phyloP scores from a whole-genome alignment of 2,329 filamentous ascomycete genomes.

The Ascochyta viciae-villosae region DNA sequence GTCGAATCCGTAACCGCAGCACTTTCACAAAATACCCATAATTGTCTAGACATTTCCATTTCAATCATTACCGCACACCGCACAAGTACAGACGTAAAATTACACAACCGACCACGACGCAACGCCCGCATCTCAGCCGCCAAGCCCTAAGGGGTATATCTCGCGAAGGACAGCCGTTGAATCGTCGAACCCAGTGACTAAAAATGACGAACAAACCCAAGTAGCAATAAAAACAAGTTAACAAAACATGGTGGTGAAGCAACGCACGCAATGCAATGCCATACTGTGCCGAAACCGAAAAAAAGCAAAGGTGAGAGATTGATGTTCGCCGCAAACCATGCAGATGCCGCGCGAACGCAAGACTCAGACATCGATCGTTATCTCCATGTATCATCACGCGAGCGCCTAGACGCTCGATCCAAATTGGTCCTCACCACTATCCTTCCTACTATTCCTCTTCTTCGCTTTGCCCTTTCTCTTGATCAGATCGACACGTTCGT shows the following conservation, averaged over 20 bases:
- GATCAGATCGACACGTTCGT: constrained; percentile 29
- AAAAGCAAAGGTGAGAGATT: background rate
- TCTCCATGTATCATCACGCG: background rate
- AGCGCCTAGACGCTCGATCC: constrained; percentile 35
- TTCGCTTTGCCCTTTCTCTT: constrained; percentile 43
- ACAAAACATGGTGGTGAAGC: no score
- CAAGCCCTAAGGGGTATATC: constrained; percentile 18
- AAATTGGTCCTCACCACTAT: constrained; percentile 30
- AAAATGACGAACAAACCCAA: background rate
- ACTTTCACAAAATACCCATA: background rate
- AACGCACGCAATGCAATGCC: constrained; percentile 13
- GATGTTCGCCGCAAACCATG: constrained; percentile 4
- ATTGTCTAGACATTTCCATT: no score
- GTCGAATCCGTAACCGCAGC: background rate
- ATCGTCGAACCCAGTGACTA: background rate
- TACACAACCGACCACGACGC: constrained; percentile 11
- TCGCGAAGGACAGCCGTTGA: constrained; percentile 13
- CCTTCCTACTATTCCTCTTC: constrained; percentile 34
- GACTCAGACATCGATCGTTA: background rate
- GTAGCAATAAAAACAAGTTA: no score
- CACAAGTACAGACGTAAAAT: background rate
- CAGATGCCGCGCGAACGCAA: constrained; percentile 4
- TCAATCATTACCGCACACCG: no score
- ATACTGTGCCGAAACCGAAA: background rate
- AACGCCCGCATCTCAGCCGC: constrained; percentile 19